phyloP scores from a whole-genome alignment of 1,284 basidiomycete genomes.

The Hemileia vastatrix region DNA sequence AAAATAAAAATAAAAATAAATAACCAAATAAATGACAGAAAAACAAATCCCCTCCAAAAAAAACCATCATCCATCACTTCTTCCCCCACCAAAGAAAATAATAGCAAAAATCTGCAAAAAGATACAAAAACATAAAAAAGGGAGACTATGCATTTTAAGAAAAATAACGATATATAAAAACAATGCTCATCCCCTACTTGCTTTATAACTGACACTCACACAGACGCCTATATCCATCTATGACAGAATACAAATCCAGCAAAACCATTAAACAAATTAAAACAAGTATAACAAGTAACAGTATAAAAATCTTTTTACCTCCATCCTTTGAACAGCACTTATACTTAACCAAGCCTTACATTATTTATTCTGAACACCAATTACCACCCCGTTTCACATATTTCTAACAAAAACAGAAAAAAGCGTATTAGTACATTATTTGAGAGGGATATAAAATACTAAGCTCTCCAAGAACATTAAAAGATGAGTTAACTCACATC shows the following conservation, averaged over 20 bases:
- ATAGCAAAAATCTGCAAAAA: not conserved
- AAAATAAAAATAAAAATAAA: not conserved
- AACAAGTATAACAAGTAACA: not conserved
- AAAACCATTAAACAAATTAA: not conserved
- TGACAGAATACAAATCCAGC: not conserved
- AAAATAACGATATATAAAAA: not conserved
- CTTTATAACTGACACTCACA: too few species aligned
- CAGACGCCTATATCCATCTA: too few species aligned
- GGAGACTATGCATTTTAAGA: not conserved
- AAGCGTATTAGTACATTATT: not conserved
- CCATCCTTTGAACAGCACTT: not conserved
- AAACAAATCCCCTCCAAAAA: not conserved
- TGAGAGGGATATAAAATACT: not conserved
- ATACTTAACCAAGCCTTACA: not conserved
- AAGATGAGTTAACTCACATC: conserved; percentile 1
- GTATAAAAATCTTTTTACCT: not conserved
- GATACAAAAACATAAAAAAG: not conserved
- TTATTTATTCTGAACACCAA: conserved; percentile 12
- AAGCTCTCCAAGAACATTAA: not conserved
- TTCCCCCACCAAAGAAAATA: not conserved
- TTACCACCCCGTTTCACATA: conserved; percentile 16
- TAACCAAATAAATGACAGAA: not conserved
- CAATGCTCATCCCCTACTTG: too few species aligned
- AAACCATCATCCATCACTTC: not conserved
- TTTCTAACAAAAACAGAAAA: conserved; percentile 1